Evolutionary conservation across 108 stramenopile species (phyloP), one percentile per base, ranked within the genome.

Genomic region (Schizochytrium sp.): DNA sequence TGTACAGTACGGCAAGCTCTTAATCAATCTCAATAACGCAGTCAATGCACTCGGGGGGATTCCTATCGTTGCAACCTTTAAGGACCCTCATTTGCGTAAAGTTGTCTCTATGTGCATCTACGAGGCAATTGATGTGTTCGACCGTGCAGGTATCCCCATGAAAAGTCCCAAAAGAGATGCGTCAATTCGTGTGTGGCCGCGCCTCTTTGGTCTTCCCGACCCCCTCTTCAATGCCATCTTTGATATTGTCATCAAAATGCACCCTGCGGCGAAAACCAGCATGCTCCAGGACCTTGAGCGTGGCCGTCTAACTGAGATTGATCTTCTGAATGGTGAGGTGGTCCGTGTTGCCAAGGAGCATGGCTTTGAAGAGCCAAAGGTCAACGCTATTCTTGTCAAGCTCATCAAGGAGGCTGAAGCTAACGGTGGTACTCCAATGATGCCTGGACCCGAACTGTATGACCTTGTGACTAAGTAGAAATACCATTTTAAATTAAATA

Each of bases 21-120:
- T 83, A 47, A 83, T 83, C 76, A 83, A 83, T 28, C 76, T 83
- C 17, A 83, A 83, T 53, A 83, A 83, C 28, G 76, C 76, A n/a
- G 76, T 83, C 2, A 83, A 83, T 42, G 76, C 76, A 7, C 53
- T 83, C 10, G 47, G 50, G 53, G 53, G 76, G 2, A 55, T 83
- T 10, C 76, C 76, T 40, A 49, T 83, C 15, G 17, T 83, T 2
- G 76, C 49, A 13, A 7, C 28, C 50, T 83, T 83, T 40, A 55
- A 55, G 50, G 76, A 83, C 3, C 3, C 76, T 8, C 50, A 5
- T 40, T 5, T 55, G 50, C 76, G 76, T 53, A 83, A 50, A 53
- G 45, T 50, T 7, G 38, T 42, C 15, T 47, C 76, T n/a, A 17
- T 55, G 38, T 55, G 76, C 76, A 83, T 83, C 76, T 55, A 83